Conservation (phyloP, 352 stramenopile species). For the Globisporangium recalcitrans region DNA sequence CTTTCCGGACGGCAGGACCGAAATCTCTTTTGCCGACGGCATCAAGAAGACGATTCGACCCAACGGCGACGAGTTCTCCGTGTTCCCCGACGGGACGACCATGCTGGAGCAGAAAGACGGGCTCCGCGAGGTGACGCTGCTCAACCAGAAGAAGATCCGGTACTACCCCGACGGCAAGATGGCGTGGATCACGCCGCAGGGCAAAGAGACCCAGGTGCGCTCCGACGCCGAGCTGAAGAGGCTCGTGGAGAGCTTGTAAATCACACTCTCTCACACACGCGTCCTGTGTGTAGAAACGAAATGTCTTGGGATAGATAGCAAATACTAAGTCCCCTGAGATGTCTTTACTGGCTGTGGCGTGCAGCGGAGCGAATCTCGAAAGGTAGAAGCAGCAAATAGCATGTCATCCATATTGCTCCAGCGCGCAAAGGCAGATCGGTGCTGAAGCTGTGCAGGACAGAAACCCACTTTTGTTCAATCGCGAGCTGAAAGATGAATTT, state of each 20-base stretch:
- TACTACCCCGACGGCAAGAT: slow-evolving; percentile 76
- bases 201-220: slow-evolving; percentile 48
- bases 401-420: too few species aligned
- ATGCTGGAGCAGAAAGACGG: slow-evolving; percentile 74
- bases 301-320: too few species aligned
- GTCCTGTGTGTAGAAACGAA: too few species aligned
- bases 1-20: slow-evolving; percentile 88
- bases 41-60: slow-evolving; percentile 86
- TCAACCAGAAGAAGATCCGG: slow-evolving; percentile 62
- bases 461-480: too few species aligned
- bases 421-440: too few species aligned
- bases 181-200: slow-evolving; percentile 38
- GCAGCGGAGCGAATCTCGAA: too few species aligned
- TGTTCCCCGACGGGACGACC: slow-evolving; percentile 77
- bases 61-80: slow-evolving; percentile 74
- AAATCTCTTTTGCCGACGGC: slow-evolving; percentile 93
- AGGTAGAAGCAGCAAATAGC: too few species aligned
- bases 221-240: slow-evolving; percentile 59
- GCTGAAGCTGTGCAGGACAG: too few species aligned
- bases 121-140: slow-evolving; percentile 71
- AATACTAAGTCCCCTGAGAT: too few species aligned
- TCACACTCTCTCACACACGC: too few species aligned
- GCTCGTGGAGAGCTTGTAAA: slow-evolving; percentile 38
- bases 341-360: too few species aligned
- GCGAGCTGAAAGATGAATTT: too few species aligned